Evolutionary conservation across 2,329 filamentous ascomycete genomes (phyloP).

Genomic region (Endothia cerciana): DNA sequence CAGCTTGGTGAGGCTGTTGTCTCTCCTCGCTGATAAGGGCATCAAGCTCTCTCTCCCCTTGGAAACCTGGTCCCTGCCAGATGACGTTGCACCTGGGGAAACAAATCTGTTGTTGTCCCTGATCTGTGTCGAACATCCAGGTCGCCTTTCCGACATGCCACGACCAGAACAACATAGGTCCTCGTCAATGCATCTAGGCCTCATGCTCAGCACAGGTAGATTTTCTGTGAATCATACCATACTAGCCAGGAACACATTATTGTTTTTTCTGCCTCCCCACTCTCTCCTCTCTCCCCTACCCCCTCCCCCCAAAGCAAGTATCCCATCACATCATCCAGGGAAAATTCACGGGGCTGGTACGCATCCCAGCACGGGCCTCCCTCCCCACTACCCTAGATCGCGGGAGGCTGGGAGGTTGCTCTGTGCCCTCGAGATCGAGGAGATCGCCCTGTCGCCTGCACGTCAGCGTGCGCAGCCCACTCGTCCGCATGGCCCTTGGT

Average conservation of each 20-base stretch:
- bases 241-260: too few species aligned
- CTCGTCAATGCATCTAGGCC: too few species aligned
- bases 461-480: background rate
- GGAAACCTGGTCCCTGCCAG: background rate
- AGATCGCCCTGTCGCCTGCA: background rate
- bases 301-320: too few species aligned
- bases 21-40: background rate
- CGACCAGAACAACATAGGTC: too few species aligned
- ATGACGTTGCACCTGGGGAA: slow-evolving; percentile 1
- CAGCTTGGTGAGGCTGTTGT: background rate
- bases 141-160: background rate
- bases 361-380: background rate
- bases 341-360: background rate
- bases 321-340: background rate
- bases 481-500: background rate
- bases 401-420: slow-evolving; percentile 5
- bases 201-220: too few species aligned
- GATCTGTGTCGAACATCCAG: background rate
- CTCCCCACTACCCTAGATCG: background rate
- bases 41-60: background rate
- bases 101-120: background rate
- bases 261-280: too few species aligned
- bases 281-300: too few species aligned
- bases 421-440: too few species aligned
- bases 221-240: too few species aligned